Evolutionary conservation across 257 asterid species (phyloP), one percentile per base, ranked within the genome.

Genomic region (Primulina huaijiensis): DNA sequence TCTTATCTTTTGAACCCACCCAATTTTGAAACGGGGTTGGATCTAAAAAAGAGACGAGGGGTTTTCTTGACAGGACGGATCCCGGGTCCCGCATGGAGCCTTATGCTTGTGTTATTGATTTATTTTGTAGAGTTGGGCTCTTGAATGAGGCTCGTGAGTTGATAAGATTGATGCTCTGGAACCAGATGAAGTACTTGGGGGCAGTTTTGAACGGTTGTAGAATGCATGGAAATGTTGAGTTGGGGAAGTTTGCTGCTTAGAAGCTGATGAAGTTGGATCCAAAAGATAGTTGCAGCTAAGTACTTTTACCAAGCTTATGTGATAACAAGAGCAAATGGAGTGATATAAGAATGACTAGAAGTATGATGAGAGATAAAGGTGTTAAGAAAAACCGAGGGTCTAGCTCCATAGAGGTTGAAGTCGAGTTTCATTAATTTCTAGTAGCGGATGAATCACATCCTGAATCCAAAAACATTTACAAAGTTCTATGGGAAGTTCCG

Each of bases 151-250:
- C 96, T 3, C 76, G 69, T 74, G 75, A 70, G 68, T 68, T 88
- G 77, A 84, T 86, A 69, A 75, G 20, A 65, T 69, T 80, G 21
- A 88, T 87, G 95, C 84, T 16, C 76, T 84, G 90, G 83, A 85
- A 75, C 87, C 97, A 0, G 96, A 88, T 75, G 86, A 81, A 75
- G 95, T 89, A 60, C 63, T 90, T 89, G 96, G 97, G 97, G 3
- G 90, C 92, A 11, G 81, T 90, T 69, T 83, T 90, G 19, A 84
- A 86, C 62, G 96, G 95, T 55, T 88, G 97, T 72, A 74, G 72
- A 60, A 86, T 87, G 84, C 89, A 89, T 75, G 85, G 83, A 37
- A 76, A 88, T 75, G 82, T 87, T 3, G 86, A 87, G 75, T 68
- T 90, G 74, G 96, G 96, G 20, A 90, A 87, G 74, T 20, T 87